Evolutionary conservation across 768 basidiomycete genomes (phyloP).

Genomic region (Psilocybe tampanensis): DNA sequence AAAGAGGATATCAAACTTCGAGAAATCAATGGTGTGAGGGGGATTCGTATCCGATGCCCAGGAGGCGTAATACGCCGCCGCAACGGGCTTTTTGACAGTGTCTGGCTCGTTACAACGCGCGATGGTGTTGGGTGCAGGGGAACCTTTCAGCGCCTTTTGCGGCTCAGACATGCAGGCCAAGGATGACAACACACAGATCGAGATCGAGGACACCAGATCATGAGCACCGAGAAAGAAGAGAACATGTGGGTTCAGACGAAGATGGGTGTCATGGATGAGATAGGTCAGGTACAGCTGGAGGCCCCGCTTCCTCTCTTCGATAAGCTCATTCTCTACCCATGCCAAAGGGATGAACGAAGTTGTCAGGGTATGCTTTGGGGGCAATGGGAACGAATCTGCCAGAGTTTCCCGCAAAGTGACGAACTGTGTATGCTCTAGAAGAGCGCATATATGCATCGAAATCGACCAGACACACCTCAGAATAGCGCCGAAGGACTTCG

Average conservation of each 20-base stretch:
- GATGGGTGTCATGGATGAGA: constrained; percentile 36
- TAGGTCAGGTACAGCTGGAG: constrained; percentile 42
- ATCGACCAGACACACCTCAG: constrained; percentile 10
- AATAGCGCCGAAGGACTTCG: constrained; percentile 20
- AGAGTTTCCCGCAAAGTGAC: constrained; percentile 36
- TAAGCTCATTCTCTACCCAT: constrained; percentile 55
- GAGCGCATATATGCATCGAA: constrained; percentile 19
- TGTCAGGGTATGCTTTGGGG: constrained; percentile 47
- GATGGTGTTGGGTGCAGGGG: neutral
- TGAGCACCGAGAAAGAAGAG: constrained; percentile 35
- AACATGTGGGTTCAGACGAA: constrained; percentile 33
- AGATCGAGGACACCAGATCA: neutral
- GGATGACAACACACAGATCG: constrained; percentile 13
- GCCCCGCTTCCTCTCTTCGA: constrained; percentile 50
- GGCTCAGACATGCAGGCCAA: constrained; percentile 34
- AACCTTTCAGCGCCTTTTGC: constrained; percentile 23
- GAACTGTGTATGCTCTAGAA: constrained; percentile 22
- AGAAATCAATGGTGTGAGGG: constrained; percentile 61
- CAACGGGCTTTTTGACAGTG: constrained; percentile 28
- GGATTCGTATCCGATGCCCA: constrained; percentile 50
- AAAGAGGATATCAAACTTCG: constrained; percentile 65
- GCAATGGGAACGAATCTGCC: constrained; percentile 39
- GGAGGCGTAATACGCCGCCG: constrained; percentile 51
- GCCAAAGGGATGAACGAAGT: constrained; percentile 47
- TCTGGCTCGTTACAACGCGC: neutral